These are phyloP conservation scores for Rhododendron vialii DNA, from an alignment of 148 eudicot species.

Conservation along the genomic window DNA sequence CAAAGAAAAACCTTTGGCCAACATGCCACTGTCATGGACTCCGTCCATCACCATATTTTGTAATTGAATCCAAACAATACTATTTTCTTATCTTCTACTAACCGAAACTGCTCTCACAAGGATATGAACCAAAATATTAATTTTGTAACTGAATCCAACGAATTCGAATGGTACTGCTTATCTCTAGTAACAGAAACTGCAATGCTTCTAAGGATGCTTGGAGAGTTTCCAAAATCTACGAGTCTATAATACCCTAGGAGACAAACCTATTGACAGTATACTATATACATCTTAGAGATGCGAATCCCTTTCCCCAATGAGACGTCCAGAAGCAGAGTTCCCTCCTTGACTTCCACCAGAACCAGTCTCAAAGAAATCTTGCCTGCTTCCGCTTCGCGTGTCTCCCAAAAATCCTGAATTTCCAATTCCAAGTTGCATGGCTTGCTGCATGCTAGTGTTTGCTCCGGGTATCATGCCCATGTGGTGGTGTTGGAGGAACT, in stretches of 20 bases:
- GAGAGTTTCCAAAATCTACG: background rate
- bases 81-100: too few species aligned
- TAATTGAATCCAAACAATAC: background rate
- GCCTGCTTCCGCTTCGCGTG: constrained; percentile 19
- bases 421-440: constrained; percentile 34
- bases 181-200: background rate
- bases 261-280: background rate
- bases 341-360: constrained; percentile 11
- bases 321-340: constrained; percentile 1
- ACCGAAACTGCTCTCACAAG: background rate
- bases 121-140: background rate
- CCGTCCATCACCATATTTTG: background rate
- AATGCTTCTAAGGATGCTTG: background rate
- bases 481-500: constrained; percentile 40
- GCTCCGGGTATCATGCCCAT: constrained; percentile 38
- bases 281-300: background rate
- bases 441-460: constrained; percentile 29
- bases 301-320: constrained; percentile 1
- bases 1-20: background rate
- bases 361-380: constrained; percentile 36
- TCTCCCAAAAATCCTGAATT: constrained; percentile 29
- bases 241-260: background rate
- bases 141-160: background rate
- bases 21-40: background rate
- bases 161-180: background rate